Percentiles rank a stretch among this genome's conserved stretches.
Evolutionary conservation across 2,329 filamentous ascomycete genomes (phyloP).

Genomic region (Zalaria sp.): DNA sequence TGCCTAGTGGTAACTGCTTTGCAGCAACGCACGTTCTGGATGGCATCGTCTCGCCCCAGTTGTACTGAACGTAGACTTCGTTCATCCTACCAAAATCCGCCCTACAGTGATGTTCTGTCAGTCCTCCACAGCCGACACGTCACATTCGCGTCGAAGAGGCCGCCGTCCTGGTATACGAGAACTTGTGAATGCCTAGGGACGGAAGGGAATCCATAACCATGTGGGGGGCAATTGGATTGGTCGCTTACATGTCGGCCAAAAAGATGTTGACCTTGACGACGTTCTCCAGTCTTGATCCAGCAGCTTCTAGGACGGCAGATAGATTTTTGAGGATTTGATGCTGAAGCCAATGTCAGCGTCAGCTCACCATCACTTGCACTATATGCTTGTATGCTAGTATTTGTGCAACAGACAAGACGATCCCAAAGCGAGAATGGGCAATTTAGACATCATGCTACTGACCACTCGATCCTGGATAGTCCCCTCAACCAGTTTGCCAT

Average conservation of each 20-base stretch:
- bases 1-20: neutral
- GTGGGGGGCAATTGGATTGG: too few species aligned
- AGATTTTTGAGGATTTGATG: slow-evolving; percentile 48
- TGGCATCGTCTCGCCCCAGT: slow-evolving; percentile 17
- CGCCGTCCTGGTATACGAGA: too few species aligned
- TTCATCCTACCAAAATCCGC: slow-evolving; percentile 45
- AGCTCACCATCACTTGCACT: too few species aligned
- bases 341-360: slow-evolving; percentile 7
- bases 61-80: slow-evolving; percentile 30
- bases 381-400: too few species aligned
- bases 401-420: too few species aligned
- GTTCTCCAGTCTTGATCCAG: slow-evolving; percentile 44
- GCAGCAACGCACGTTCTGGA: slow-evolving; percentile 12
- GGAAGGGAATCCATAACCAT: too few species aligned
- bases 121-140: too few species aligned
- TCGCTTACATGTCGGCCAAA: slow-evolving; percentile 45
- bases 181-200: too few species aligned
- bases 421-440: too few species aligned
- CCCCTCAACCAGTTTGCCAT: slow-evolving; percentile 40
- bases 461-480: slow-evolving; percentile 42
- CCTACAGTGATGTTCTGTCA: neutral
- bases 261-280: slow-evolving; percentile 56
- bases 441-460: slow-evolving; percentile 7
- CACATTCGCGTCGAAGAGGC: too few species aligned
- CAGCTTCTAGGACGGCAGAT: slow-evolving; percentile 42